These are phyloP conservation scores for Geosmithia morbida DNA, from an alignment of 2,329 filamentous ascomycete species.

Conservation along the genomic window DNA sequence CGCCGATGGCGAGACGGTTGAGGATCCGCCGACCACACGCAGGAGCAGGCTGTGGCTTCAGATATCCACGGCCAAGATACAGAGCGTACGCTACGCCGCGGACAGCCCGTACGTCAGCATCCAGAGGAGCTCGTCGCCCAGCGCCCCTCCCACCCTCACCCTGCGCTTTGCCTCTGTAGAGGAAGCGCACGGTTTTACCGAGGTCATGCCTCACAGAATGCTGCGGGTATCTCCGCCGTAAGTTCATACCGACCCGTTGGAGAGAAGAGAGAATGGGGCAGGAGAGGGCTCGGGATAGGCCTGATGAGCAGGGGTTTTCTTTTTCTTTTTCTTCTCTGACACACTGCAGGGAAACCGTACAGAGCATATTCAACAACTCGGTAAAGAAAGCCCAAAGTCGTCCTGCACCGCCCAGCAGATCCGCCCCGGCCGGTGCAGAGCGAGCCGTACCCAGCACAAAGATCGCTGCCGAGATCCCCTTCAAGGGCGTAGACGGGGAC, in stretches of 20 bases:
- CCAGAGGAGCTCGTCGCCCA: neutral
- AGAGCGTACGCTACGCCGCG: slow-evolving; percentile 5
- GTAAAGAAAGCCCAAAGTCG: neutral
- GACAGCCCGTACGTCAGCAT: slow-evolving; percentile 8
- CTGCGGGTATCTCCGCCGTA: neutral
- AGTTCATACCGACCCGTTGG: neutral
- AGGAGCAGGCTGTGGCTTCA: slow-evolving; percentile 8
- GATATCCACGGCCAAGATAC: slow-evolving; percentile 6
- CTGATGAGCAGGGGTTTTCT: no score
- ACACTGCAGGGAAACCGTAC: neutral
- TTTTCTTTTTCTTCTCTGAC: neutral
- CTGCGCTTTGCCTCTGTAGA: neutral
- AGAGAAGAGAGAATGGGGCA: no score
- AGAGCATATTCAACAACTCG: neutral
- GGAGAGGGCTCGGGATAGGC: no score
- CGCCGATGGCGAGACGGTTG: neutral
- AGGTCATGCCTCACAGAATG: neutral
- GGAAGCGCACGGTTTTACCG: neutral
- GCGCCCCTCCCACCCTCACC: neutral
- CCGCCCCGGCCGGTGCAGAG: neutral
- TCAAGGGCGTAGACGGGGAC: neutral
- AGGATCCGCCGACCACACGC: neutral
- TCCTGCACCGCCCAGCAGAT: no score
- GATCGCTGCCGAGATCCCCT: neutral
- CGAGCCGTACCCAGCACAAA: neutral